These are phyloP conservation scores for Irineochytrium annulatum DNA, from an alignment of 192 early-diverging fungal species.

Conservation along the genomic window DNA sequence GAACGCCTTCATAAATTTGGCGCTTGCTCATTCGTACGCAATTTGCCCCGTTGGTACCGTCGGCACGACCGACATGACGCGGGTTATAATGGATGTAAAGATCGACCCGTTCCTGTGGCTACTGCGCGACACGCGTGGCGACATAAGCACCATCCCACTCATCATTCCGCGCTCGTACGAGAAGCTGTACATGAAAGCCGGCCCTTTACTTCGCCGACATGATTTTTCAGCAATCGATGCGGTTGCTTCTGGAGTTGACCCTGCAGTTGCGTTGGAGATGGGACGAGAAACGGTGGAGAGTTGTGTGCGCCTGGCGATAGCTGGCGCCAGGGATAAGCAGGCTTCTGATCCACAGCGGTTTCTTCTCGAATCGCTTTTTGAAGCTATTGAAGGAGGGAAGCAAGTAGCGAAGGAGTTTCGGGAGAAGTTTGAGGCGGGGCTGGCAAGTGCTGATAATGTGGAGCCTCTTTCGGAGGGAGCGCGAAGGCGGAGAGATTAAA, in stretches of 20 bases:
- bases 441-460: not conserved
- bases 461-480: too few species aligned
- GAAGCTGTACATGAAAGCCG: slow-evolving; percentile 27
- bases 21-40: not conserved
- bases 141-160: slow-evolving; percentile 10
- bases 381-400: not conserved
- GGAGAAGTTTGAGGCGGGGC: not conserved
- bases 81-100: slow-evolving; percentile 5
- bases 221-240: not conserved
- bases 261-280: not conserved
- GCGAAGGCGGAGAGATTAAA: too few species aligned
- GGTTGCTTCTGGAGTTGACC: not conserved
- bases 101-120: slow-evolving; percentile 2
- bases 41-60: slow-evolving; percentile 22
- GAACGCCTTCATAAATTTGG: not conserved
- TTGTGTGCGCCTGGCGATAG: not conserved
- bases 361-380: not conserved
- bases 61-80: slow-evolving; percentile 29
- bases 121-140: not conserved
- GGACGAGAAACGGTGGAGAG: not conserved
- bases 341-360: slow-evolving; percentile 1
- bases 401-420: slow-evolving; percentile 1
- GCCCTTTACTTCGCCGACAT: too few species aligned
- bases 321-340: not conserved
- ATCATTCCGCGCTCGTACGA: slow-evolving; percentile 27